phyloP scores from a whole-genome alignment of 805 yeast species.

The Lachancea thermotolerans region DNA sequence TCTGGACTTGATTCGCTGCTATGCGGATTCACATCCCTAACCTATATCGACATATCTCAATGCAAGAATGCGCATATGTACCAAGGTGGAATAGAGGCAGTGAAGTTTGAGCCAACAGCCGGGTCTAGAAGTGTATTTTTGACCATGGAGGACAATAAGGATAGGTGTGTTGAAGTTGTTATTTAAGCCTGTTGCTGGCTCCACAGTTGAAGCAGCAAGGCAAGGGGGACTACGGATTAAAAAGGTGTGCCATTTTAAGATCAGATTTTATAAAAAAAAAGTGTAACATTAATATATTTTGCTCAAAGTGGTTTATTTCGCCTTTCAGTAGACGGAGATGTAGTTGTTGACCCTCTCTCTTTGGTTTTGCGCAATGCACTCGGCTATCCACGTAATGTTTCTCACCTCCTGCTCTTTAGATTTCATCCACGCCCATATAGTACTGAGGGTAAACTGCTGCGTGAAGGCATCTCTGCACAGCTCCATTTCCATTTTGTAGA shows the following conservation, averaged over 20 bases:
- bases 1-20: conserved; percentile 67
- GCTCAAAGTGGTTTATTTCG: not conserved
- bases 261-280: not conserved
- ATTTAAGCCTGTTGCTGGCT: conserved; percentile 27
- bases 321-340: conserved; percentile 68
- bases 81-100: conserved; percentile 55
- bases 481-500: conserved; percentile 87
- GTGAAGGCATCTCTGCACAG: conserved; percentile 89
- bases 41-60: conserved; percentile 55
- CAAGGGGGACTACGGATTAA: not conserved
- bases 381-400: conserved; percentile 99
- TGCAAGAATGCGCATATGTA: conserved; percentile 63
- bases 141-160: conserved; percentile 41
- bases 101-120: conserved; percentile 41
- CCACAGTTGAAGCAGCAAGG: not conserved
- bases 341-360: conserved; percentile 88
- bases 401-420: conserved; percentile 95
- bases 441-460: conserved; percentile 86
- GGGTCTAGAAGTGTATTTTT: conserved; percentile 53
- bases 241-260: conserved; percentile 1
- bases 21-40: conserved; percentile 47
- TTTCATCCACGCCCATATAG: conserved; percentile 95
- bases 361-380: conserved; percentile 98
- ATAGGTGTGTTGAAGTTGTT: conserved; percentile 52
- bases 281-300: not conserved